Conservation (phyloP, 306 rosid species). For the peach (Prunus persica) region Prunus_persica_NCBIv2 NC_034013.1:15442001-15442500, state of each 20-base stretch:
- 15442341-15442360: constrained; percentile 19
- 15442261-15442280: neutral
- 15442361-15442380: constrained; percentile 14
- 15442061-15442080: constrained; percentile 20
- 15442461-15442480: constrained; percentile 58
- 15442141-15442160: constrained; percentile 35
- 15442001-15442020: neutral
- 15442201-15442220: constrained; percentile 18
- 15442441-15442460: constrained; percentile 78
- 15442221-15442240: constrained; percentile 33
- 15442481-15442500: constrained; percentile 58
- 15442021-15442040: constrained; percentile 3
- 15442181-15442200: constrained; percentile 35
- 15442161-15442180: constrained; percentile 21
- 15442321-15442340: neutral
- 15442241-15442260: neutral
- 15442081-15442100: constrained; percentile 22
- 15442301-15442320: neutral
- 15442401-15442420: constrained; percentile 30
- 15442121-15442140: constrained; percentile 37
- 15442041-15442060: constrained; percentile 26
- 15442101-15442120: constrained; percentile 26
- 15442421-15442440: constrained; percentile 76
- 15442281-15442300: neutral
- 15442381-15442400: constrained; percentile 34